phyloP scores from a whole-genome alignment of 2,329 filamentous ascomycete species.

The Tolypocladium inflatum region DNA sequence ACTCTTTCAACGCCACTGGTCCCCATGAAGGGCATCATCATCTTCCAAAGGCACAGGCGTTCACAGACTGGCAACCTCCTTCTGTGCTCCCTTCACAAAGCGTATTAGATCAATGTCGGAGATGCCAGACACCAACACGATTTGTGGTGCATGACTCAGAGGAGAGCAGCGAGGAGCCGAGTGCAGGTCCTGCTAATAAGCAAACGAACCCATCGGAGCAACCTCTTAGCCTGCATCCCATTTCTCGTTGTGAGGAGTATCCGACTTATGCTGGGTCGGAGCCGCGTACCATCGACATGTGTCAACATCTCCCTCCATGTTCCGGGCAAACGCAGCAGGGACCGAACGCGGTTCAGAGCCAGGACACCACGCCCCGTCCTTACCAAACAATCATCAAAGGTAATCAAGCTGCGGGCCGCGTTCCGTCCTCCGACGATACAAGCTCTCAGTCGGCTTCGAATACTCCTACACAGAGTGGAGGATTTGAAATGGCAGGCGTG shows the following conservation, averaged over 20 bases:
- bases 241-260: background rate
- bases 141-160: background rate
- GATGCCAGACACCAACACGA: background rate
- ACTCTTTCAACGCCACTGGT: background rate
- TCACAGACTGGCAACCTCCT: background rate
- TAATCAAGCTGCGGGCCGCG: background rate
- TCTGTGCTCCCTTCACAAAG: slow-evolving; percentile 1
- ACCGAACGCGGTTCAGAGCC: background rate
- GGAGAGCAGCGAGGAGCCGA: too few relatives aligned
- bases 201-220: background rate
- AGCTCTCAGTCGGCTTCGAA: background rate
- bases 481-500: background rate
- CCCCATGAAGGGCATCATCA: slow-evolving; percentile 7
- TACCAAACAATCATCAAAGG: background rate
- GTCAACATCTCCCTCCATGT: background rate
- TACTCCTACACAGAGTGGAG: background rate
- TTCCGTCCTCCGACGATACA: background rate
- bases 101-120: background rate
- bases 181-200: background rate
- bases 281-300: background rate
- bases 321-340: background rate
- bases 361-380: background rate
- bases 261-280: background rate
- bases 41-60: slow-evolving; percentile 4
- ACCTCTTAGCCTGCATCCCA: background rate